Evolutionary conservation across 2,329 filamentous ascomycete genomes (phyloP).

Genomic region (Penicillium thymicola): DNA sequence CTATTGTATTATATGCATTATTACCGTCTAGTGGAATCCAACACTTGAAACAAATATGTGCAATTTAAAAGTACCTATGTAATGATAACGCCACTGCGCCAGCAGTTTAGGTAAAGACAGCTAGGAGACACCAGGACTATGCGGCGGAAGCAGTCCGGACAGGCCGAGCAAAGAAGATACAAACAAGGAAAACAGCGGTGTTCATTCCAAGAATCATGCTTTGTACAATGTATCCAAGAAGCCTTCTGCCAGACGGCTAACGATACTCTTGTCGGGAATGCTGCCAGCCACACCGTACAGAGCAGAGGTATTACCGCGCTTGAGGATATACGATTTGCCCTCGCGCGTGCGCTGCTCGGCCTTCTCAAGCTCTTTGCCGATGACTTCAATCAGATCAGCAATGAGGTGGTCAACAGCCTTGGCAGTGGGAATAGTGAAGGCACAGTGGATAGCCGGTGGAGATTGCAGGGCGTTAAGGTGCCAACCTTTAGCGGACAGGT

Average conservation of each 20-base stretch:
- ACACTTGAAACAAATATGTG: conserved; percentile 16
- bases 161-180: conserved; percentile 3
- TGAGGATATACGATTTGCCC: conserved; percentile 53
- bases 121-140: neutral
- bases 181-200: neutral
- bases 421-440: conserved; percentile 82
- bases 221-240: conserved; percentile 95
- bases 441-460: conserved; percentile 88
- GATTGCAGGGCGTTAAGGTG: conserved; percentile 92
- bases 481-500: conserved; percentile 81
- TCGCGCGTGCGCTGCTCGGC: conserved; percentile 65
- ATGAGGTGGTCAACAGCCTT: conserved; percentile 78
- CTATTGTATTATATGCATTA: conserved; percentile 9
- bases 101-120: conserved; percentile 6
- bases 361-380: conserved; percentile 70
- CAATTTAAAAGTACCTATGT: conserved; percentile 16
- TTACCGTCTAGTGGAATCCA: neutral
- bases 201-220: conserved; percentile 50
- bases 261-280: conserved; percentile 91
- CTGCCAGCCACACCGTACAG: conserved; percentile 94
- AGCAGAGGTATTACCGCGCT: conserved; percentile 70
- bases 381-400: conserved; percentile 60
- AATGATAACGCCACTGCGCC: conserved; percentile 16
- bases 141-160: neutral
- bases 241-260: conserved; percentile 82